Percentiles rank a stretch among this genome's conserved stretches.
Evolutionary conservation across 768 basidiomycete genomes (phyloP).

Genomic region (Calocera cornea): DNA sequence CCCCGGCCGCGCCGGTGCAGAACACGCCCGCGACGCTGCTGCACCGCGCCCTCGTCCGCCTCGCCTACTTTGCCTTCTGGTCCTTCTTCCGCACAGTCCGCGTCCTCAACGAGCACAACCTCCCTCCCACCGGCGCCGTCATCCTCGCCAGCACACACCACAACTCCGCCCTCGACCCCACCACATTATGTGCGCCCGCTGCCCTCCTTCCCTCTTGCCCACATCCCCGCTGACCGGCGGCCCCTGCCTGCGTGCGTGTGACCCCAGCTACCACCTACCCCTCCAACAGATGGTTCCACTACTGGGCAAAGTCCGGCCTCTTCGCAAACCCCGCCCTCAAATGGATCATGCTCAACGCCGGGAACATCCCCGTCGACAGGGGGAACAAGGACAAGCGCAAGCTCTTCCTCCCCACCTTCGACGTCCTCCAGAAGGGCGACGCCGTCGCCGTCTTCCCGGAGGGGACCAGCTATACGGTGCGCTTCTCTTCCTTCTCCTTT

Average conservation of each 20-base stretch:
- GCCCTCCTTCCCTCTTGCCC: constrained; percentile 14
- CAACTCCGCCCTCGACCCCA: constrained; percentile 91
- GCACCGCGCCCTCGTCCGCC: constrained; percentile 55
- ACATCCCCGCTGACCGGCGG: constrained; percentile 13
- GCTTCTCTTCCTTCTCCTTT: no score
- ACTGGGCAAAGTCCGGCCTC: constrained; percentile 88
- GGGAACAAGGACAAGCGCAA: constrained; percentile 83
- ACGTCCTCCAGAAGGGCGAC: constrained; percentile 62
- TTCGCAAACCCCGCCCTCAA: constrained; percentile 65
- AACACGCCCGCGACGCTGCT: constrained; percentile 25
- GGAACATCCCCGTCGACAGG: constrained; percentile 96
- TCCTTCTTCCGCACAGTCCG: constrained; percentile 84
- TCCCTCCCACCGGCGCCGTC: constrained; percentile 77
- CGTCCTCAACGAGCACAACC: constrained; percentile 77
- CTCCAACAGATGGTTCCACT: constrained; percentile 65
- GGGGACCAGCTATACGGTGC: constrained; percentile 43
- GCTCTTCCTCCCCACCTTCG: constrained; percentile 79
- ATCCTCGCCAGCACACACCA: constrained; percentile 82
- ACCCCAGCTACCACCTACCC: constrained; percentile 75
- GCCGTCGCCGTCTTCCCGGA: constrained; percentile 91
- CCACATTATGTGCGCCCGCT: constrained; percentile 48
- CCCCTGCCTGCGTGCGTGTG: no score
- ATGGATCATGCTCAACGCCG: constrained; percentile 69
- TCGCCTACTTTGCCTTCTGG: constrained; percentile 61
- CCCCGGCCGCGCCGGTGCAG: background rate